phyloP scores from a whole-genome alignment of 208 protist genomes.

The Sergeia podlipaevii region DNA sequence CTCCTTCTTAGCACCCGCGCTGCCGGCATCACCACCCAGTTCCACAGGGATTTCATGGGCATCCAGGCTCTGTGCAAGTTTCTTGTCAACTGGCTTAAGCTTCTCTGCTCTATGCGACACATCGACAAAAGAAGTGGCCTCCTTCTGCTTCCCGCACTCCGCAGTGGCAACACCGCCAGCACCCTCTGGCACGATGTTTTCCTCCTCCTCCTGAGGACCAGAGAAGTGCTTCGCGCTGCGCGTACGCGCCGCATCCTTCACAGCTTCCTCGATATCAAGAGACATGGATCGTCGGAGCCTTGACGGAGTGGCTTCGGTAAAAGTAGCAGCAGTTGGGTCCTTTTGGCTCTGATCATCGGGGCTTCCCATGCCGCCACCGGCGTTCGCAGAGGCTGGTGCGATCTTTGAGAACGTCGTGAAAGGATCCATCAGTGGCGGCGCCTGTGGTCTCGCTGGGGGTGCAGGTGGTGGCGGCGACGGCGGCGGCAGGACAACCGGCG shows the following conservation, averaged over 20 bases:
- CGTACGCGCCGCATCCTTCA: not conserved
- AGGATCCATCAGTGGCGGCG: not conserved
- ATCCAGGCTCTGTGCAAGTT: not conserved
- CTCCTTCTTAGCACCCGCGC: no score
- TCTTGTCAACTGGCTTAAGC: not conserved
- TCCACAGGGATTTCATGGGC: not conserved
- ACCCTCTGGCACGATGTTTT: not conserved
- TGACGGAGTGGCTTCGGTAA: no score
- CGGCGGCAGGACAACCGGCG: not conserved
- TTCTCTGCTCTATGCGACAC: not conserved
- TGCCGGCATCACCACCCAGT: not conserved
- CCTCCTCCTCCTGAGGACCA: not conserved
- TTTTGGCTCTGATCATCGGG: not conserved
- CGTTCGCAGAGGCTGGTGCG: conserved; percentile 13
- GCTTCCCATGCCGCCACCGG: conserved; percentile 4
- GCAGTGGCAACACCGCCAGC: not conserved
- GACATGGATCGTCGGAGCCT: not conserved
- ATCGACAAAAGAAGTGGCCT: not conserved
- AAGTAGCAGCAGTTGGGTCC: not conserved
- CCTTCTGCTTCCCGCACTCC: no score
- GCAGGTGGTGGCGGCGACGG: conserved; percentile 9
- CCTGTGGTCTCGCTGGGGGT: conserved; percentile 1
- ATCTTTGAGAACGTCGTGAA: not conserved
- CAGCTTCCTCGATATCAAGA: not conserved
- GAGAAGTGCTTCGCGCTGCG: not conserved